Evolutionary conservation across 192 early-diverging fungal genomes (phyloP).

Genomic region (Coemansia sp.): DNA sequence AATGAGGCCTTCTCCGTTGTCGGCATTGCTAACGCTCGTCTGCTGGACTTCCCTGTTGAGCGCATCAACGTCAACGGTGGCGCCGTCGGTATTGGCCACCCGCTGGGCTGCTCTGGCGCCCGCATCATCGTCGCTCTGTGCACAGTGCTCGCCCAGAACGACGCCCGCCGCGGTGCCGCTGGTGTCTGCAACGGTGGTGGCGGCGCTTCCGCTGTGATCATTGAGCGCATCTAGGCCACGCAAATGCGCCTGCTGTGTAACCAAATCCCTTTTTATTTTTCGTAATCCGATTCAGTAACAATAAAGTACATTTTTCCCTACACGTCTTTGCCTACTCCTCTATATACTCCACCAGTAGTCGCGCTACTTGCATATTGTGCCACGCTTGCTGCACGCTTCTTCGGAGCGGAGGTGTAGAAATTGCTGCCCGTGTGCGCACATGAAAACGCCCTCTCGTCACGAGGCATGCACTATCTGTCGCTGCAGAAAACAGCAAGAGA

Average conservation of each 20-base stretch:
- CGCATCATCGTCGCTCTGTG: slow-evolving; percentile 81
- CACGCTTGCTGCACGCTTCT: no score
- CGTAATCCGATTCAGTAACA: no score
- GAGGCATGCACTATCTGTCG: no score
- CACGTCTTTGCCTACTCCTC: no score
- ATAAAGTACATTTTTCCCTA: no score
- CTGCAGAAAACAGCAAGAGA: no score
- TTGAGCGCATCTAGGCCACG: slow-evolving; percentile 55
- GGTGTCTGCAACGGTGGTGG: slow-evolving; percentile 97
- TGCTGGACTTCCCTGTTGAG: slow-evolving; percentile 65
- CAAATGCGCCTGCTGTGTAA: background rate
- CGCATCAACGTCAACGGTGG: slow-evolving; percentile 94
- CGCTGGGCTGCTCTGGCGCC: slow-evolving; percentile 93
- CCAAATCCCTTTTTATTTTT: no score
- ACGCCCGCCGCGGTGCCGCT: slow-evolving; percentile 81
- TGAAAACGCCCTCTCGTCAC: no score
- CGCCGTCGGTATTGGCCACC: slow-evolving; percentile 96
- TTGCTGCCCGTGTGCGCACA: no score
- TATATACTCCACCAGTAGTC: no score
- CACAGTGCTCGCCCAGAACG: slow-evolving; percentile 66
- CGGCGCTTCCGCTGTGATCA: slow-evolving; percentile 83
- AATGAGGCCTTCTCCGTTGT: slow-evolving; percentile 86
- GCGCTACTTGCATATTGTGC: no score
- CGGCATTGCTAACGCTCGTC: slow-evolving; percentile 79
- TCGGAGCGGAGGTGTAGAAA: no score